phyloP scores from a whole-genome alignment of 768 basidiomycete genomes.

The Leccinum aurantiacum region DNA sequence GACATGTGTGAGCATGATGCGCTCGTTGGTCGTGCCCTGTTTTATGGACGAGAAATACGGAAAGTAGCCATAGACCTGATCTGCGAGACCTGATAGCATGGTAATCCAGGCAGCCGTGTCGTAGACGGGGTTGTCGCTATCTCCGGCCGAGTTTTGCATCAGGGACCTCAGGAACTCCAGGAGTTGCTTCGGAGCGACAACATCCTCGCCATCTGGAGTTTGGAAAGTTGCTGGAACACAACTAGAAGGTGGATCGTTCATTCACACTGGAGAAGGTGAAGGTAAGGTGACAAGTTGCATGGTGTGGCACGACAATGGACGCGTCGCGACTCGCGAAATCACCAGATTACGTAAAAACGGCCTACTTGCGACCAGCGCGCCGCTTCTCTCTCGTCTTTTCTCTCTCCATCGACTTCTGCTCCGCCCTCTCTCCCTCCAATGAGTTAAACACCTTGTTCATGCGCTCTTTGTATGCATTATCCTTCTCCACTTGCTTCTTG shows the following conservation, averaged over 20 bases:
- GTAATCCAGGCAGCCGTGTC: conserved; percentile 48
- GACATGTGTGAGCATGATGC: conserved; percentile 51
- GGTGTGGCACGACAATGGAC: not conserved
- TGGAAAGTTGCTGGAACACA: conserved; percentile 32
- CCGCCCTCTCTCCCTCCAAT: conserved; percentile 85
- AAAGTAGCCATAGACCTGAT: conserved; percentile 53
- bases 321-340: not conserved
- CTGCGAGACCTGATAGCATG: conserved; percentile 51
- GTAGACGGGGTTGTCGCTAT: conserved; percentile 31
- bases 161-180: conserved; percentile 44
- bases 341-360: not conserved
- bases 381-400: conserved; percentile 77
- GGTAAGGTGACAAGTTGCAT: not conserved
- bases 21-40: conserved; percentile 59
- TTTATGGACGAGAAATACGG: conserved; percentile 49
- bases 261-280: conserved; percentile 4
- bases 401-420: conserved; percentile 90
- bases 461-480: conserved; percentile 70
- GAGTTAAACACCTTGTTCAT: conserved; percentile 82
- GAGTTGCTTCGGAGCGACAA: conserved; percentile 38
- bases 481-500: conserved; percentile 83
- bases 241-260: conserved; percentile 29
- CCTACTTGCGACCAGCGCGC: conserved; percentile 70
- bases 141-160: conserved; percentile 34
- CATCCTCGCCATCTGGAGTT: conserved; percentile 27